Base-by-base conservation (phyloP, 2,329 filamentous ascomycete species). In the Leptographium galeiforme region DNA sequence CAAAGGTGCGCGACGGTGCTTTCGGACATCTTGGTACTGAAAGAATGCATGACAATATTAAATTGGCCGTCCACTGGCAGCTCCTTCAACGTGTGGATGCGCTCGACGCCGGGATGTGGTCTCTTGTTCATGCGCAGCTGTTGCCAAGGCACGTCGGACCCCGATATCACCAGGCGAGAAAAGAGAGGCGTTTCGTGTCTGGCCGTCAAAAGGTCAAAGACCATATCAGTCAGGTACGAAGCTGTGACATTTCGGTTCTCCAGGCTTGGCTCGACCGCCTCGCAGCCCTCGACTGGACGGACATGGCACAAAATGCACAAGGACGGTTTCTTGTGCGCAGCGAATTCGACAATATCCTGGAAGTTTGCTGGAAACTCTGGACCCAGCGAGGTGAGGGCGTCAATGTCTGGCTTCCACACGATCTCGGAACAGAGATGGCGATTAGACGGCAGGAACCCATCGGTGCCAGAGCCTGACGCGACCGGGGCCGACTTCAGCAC, bases 351-450 rank as follows among this genome's bases (percentile, higher is more conserved):
- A 13, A 71, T 56, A 1, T 64, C 57, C 2, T 52, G 50, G 8
- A 67, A 51, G 8, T 57, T 56, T 1, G 46, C 45, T 0, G 63
- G 56, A 2, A 54, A 30, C 1, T 16, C 33, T 0, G 10, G 10
- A 1, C 32, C 50, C 40, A 55, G 14, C 0, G 39, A 16, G 1
- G 56, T 55, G 1, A 63, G 56, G 11, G 61, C 67, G 2, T 58
- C 53, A 8, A 63, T 58, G 52, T 74, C 68, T 51, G 70, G 61
- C 19, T 70, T 64, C 76, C 76, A 79, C 2, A 67, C 57, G 49
- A 79, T 65, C 56, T 75, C 64, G 2, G 71, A 72, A 53, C 73
- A 76, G 1, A 79, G 64, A 19, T 72, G 72, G 36, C 69, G 71
- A 57, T 77, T 68, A 30, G 70, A 73, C 0, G 74, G 71, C 10